Percentiles rank a stretch among this genome's conserved stretches.
Conservation (phyloP, 2,329 filamentous ascomycete species). For the Botryosphaeria dothidea region DNA sequence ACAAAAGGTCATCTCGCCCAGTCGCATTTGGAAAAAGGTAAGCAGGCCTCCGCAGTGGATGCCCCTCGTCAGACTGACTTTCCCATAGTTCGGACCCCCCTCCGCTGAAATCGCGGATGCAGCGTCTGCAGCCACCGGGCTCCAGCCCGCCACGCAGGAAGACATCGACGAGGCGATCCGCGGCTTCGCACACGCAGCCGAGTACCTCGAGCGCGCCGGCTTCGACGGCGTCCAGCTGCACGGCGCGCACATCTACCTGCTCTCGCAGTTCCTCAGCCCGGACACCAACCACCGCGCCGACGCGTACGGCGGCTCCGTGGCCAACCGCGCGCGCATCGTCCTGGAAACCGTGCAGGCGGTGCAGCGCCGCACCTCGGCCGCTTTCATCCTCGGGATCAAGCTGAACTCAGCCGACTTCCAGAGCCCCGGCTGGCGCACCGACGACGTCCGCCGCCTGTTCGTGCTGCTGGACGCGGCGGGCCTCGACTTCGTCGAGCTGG, state of each 20-base stretch:
- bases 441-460: conserved; percentile 50
- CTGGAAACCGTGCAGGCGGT: conserved; percentile 34
- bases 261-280: conserved; percentile 38
- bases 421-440: conserved; percentile 47
- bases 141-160: conserved; percentile 48
- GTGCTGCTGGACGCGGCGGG: conserved; percentile 45
- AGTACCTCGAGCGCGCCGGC: conserved; percentile 60
- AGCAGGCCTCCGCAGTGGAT: no score
- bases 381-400: conserved; percentile 53
- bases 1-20: conserved; percentile 39
- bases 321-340: conserved; percentile 37
- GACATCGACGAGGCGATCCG: conserved; percentile 58
- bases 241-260: conserved; percentile 39
- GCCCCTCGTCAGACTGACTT: no score
- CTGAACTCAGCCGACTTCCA: conserved; percentile 55
- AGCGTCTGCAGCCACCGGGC: no score
- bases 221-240: conserved; percentile 49
- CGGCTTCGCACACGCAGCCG: conserved; percentile 61
- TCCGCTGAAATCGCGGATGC: conserved; percentile 44
- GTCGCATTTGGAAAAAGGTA: conserved; percentile 50
- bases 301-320: conserved; percentile 37
- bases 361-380: conserved; percentile 27
- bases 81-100: no score
- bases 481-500: conserved; percentile 57
- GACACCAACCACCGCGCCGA: conserved; percentile 38